phyloP scores from a whole-genome alignment of 1,284 basidiomycete species.

The Pseudozyma sp. region DNA sequence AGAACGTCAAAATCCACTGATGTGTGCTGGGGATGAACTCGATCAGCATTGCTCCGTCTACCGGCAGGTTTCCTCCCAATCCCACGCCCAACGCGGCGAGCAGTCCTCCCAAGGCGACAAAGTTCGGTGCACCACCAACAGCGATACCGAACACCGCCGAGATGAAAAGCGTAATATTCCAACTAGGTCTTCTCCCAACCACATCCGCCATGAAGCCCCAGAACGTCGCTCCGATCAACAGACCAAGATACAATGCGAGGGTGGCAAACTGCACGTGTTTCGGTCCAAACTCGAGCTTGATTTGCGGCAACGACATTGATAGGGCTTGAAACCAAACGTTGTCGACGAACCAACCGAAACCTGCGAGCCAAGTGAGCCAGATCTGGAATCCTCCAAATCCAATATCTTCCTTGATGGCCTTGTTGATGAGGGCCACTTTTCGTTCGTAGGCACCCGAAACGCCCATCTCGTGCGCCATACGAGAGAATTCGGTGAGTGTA shows the following conservation, averaged over 20 bases:
- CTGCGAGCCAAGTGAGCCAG: constrained; percentile 75
- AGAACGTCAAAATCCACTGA: constrained; percentile 76
- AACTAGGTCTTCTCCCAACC: constrained; percentile 73
- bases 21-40: constrained; percentile 60
- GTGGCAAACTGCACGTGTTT: constrained; percentile 60
- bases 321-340: constrained; percentile 62
- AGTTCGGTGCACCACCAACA: constrained; percentile 74
- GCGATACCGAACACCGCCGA: constrained; percentile 75
- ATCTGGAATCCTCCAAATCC: constrained; percentile 76
- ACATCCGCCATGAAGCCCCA: constrained; percentile 72
- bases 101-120: constrained; percentile 73
- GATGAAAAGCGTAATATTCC: constrained; percentile 76
- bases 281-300: constrained; percentile 56
- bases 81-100: constrained; percentile 75
- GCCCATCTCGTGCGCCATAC: constrained; percentile 60
- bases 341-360: constrained; percentile 74
- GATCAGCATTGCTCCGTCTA: constrained; percentile 65
- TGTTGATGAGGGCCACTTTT: constrained; percentile 60
- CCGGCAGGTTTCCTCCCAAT: constrained; percentile 72
- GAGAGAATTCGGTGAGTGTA: constrained; percentile 33
- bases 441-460: constrained; percentile 57
- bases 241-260: constrained; percentile 75
- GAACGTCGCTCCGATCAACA: constrained; percentile 74
- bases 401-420: constrained; percentile 68
- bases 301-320: constrained; percentile 59